Evolutionary conservation across 345 rosid species (phyloP), one percentile per base, ranked within the genome.

Genomic region (Hibiscus syriacus): DNA sequence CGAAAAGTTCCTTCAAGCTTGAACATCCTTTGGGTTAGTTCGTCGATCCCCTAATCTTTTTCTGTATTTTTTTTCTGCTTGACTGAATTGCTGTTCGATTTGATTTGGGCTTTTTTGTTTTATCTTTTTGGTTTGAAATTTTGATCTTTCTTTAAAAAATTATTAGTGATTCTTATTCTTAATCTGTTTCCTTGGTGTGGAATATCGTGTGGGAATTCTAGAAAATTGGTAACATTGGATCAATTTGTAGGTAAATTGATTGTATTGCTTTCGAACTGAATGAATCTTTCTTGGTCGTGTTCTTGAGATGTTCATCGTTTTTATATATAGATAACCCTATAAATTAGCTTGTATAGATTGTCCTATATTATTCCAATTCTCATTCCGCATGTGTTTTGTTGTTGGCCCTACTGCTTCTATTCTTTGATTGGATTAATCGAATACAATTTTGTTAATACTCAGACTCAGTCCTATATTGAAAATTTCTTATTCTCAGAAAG

Each of bases 1-100:
- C 87, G 62, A 87, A 82, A 69, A 79, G 80, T 64, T 76, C 86
- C 20, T 87, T 87, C 89, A 85, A 85, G 84, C 80, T 80, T 55
- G 85, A 85, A 41, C 87, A 87, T 65, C 85, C 92, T 19, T 64
- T 87, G 72, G n/a, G 81, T 89, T 68, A n/a, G 86, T 74, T 60
- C 52, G 49, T 36, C 30, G 69, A 17, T 41, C 58, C 49, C 54
- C 4, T 74, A 2, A 49, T 38, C 6, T 34, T 34, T 80, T 32
- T 58, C 45, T 29, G 29, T 36, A 45, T 14, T 45, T 45, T 34
- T 2, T 1, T 45, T 45, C 9, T 13, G 10, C 27, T 55, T 27
- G 26, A 39, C 3, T 27, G 17, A 14, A n/a, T 39, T 4, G 22
- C 67, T 4, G 30, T 39, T 55, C 45, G 19, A 41, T 56, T 73